Evolutionary conservation across 139 green algal species (phyloP), one percentile per base, ranked within the genome.

Genomic region (Chlamydomonas incerta): DNA sequence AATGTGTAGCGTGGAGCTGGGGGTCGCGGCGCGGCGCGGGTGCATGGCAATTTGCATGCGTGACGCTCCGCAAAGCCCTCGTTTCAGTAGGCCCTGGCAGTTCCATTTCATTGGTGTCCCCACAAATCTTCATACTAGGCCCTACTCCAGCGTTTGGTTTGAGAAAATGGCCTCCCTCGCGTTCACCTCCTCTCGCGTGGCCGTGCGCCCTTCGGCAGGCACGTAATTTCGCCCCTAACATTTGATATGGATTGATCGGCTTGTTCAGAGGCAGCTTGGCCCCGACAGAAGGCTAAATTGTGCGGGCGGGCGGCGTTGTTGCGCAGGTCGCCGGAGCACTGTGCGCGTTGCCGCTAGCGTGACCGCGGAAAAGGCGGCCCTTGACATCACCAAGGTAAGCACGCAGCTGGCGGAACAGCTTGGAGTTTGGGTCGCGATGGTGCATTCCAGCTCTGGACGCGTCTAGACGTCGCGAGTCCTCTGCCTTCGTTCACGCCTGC

Each of bases 341-440:
- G 62, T 88, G 37, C 58, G 66, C 34, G 70, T 91, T 0, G 29
- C 66, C 5, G 88, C 84, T 20, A 85, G 76, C 28, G 83, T 91
- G 13, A 91, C 88, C 23, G 80, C 83, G 15, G 88, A 91, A 37
- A 87, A 85, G 72, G 88, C 88, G 20, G 72, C 88, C 0, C 67
- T 91, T 26, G 88, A 91, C 37, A 82, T 91, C 33, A 76, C 65
- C 10, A 85, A 85, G 79, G 79, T 75, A n/a, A 68, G 8, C 18
- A 8, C 33, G 2, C 35, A 46, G 20, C 15, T 71, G 15, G 62
- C 24, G 41, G 41, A 50, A 8, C 41, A 50, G 41, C 41, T 50
- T 50, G 41, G 41, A 50, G 41, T 50, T 50, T 50, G 41, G 41
- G 41, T 50, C 41, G 41, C 41, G 41, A 50, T 50, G 41, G 41